Evolutionary conservation across 2,329 filamentous ascomycete genomes (phyloP).

Genomic region (Phyllosticta citrichinensis): DNA sequence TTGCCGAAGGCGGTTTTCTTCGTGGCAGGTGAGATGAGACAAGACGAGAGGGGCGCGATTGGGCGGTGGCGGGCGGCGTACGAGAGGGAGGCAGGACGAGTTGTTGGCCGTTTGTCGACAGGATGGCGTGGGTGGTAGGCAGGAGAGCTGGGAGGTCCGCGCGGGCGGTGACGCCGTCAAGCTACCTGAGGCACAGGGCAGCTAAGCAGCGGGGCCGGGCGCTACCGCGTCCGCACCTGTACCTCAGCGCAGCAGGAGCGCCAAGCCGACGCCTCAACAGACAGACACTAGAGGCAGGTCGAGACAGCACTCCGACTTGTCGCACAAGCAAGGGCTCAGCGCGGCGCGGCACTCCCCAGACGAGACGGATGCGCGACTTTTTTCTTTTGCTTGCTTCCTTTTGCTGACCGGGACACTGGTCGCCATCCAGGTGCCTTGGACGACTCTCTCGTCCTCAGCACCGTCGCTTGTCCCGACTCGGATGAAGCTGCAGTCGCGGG

Average conservation of each 20-base stretch:
- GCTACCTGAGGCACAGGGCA: background rate
- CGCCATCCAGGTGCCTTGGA: background rate
- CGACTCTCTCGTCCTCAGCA: background rate
- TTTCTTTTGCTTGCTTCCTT: background rate
- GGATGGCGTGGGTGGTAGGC: background rate
- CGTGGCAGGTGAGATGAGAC: conserved; percentile 2
- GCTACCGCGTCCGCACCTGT: background rate
- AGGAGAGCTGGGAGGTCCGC: background rate
- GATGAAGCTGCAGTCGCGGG: background rate
- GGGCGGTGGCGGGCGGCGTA: conserved; percentile 1
- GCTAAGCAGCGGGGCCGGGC: conserved; percentile 1
- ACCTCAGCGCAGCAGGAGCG: background rate
- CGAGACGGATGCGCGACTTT: conserved; percentile 2
- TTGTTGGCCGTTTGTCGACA: background rate
- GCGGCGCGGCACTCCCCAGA: conserved; percentile 12
- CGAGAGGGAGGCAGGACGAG: conserved; percentile 1
- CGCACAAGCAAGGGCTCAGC: conserved; percentile 26
- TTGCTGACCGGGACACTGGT: conserved; percentile 8
- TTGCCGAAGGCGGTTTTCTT: conserved; percentile 8
- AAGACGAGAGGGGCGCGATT: background rate
- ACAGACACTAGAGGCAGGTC: background rate
- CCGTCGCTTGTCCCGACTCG: background rate
- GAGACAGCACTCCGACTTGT: conserved; percentile 12
- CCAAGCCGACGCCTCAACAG: background rate
- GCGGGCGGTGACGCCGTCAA: conserved; percentile 5